Evolutionary conservation across 2,329 filamentous ascomycete genomes (phyloP), one percentile per base, ranked within the genome.

Genomic region (Trichoderma polysporum): DNA sequence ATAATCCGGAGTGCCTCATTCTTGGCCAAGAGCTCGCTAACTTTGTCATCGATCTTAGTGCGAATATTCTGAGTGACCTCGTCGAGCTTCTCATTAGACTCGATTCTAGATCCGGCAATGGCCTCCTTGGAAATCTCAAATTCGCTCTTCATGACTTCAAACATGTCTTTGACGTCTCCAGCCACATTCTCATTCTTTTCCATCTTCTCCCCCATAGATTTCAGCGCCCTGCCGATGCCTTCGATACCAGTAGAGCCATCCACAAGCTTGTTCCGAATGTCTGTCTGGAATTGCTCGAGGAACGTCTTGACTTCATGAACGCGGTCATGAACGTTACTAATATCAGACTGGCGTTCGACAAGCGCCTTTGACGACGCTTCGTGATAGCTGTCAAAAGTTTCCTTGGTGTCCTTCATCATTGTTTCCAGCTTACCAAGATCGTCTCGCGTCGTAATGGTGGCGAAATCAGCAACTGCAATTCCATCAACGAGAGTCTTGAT

Each of bases 91-190:
- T 93, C 91, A 69, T 97, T 92, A 3, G 89, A 86, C 69, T 97
- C 92, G n/a, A 92, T 83, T 79, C 94, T 95, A 61, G 89, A 86
- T 7, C 90, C 91, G 66, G 92, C 90, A 27, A 95, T 85, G n/a
- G 91, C 88, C 17, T 89, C 88, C 71, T 92, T 91, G 12, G 92
- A 90, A 69, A 94, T 91, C 73, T 97, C 93, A 68, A 98, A 97
- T 75, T 97, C 94, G 1, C 86, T 82, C 76, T 91, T 93, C 78
- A 98, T 88, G 2, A 88, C 87, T 64, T 92, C 89, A 47, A 89
- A 87, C 76, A 94, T 85, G 65, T 90, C 89, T 73, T 89, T 90
- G 62, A 94, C 80, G 69, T 89, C 90, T n/a, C 86, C 83, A 31
- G 83, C 80, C 25, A 88, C 77, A 47, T 78, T 84, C 39, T 85